Conservation (phyloP, 148 eudicot genomes). For the Cornus kousa region DNA sequence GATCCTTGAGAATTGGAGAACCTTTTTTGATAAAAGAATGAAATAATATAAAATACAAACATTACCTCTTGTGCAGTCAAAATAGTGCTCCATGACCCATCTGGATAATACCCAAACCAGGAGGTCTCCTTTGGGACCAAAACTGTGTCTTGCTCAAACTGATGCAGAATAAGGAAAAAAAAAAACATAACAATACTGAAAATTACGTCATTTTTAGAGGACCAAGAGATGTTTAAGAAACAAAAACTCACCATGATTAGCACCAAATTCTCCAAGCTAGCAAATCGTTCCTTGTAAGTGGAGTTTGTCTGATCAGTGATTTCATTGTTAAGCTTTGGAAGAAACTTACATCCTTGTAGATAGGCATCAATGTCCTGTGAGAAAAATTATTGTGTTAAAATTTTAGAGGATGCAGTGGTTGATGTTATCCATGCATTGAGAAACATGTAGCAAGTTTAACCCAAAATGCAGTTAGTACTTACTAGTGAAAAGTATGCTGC, state of each 20-base stretch:
- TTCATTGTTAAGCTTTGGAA: constrained; percentile 57
- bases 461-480: not conserved
- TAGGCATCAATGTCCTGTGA: constrained; percentile 35
- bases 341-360: constrained; percentile 42
- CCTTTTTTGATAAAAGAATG: too few relatives aligned
- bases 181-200: not conserved
- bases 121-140: constrained; percentile 61
- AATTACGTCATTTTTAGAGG: not conserved
- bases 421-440: not conserved
- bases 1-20: too few relatives aligned
- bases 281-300: constrained; percentile 50
- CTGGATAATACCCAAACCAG: constrained; percentile 54
- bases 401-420: not conserved
- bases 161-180: not conserved
- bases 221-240: not conserved
- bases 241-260: constrained; percentile 45
- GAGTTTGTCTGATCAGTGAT: constrained; percentile 23
- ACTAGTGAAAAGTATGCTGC: too few relatives aligned
- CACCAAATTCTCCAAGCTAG: constrained; percentile 49
- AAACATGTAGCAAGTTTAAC: not conserved
- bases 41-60: not conserved
- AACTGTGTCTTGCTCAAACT: constrained; percentile 53
- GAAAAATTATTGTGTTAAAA: not conserved
- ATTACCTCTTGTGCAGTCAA: constrained; percentile 57
- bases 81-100: constrained; percentile 39